phyloP scores from a whole-genome alignment of 2,329 filamentous ascomycete species.

The Microdochium paspali region DNA sequence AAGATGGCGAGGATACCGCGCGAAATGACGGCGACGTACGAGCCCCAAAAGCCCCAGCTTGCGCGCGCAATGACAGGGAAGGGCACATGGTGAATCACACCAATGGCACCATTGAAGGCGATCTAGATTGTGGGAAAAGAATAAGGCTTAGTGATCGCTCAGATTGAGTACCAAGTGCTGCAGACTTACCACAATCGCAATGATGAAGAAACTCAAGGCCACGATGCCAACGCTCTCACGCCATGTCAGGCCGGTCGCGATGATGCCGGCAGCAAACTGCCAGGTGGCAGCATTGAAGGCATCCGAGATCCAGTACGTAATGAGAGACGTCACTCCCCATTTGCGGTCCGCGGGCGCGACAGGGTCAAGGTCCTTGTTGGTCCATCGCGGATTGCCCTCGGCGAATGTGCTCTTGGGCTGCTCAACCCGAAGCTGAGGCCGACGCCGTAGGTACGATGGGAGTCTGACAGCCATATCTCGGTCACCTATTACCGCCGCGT shows the following conservation, averaged over 20 bases:
- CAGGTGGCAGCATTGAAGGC: slow-evolving; percentile 23
- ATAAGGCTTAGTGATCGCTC: slow-evolving; percentile 34
- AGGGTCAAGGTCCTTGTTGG: no score
- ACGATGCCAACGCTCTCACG: no score
- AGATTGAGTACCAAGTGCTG: slow-evolving; percentile 36
- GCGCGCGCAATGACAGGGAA: slow-evolving; percentile 33
- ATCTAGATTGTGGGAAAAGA: slow-evolving; percentile 22
- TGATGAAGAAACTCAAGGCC: no score
- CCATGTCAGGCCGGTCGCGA: slow-evolving; percentile 12
- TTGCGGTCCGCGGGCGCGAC: no score
- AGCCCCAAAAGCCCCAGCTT: slow-evolving; percentile 24
- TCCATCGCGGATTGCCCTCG: no score
- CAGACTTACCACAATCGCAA: slow-evolving; percentile 29
- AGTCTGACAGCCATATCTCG: no score
- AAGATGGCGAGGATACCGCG: slow-evolving; percentile 15
- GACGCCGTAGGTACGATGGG: no score
- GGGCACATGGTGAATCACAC: slow-evolving; percentile 19
- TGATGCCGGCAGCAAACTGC: slow-evolving; percentile 18
- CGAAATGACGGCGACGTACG: no score
- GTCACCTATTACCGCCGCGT: no score
- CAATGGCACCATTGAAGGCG: slow-evolving; percentile 27
- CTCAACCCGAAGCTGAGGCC: no score
- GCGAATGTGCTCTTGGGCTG: no score
- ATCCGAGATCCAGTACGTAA: slow-evolving; percentile 38
- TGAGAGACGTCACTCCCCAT: no score